Percentiles rank a stretch among this genome's conserved stretches.
These are phyloP conservation scores for Metarhizium brunneum DNA, from an alignment of 2,329 filamentous ascomycete species.

Conservation along the genomic window DNA sequence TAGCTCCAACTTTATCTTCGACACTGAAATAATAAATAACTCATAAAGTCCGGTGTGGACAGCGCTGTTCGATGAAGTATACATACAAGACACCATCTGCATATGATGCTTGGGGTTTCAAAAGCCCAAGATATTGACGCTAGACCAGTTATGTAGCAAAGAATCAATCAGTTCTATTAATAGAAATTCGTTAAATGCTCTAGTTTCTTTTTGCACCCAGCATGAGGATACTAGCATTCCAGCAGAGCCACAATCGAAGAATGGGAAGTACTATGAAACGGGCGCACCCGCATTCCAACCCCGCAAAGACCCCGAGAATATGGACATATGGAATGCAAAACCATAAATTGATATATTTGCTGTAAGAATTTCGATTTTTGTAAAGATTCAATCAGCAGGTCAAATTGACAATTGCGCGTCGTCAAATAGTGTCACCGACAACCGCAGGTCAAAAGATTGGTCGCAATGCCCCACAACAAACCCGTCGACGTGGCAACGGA, in stretches of 20 bases:
- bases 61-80: too few species aligned
- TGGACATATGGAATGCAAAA: neutral
- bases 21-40: too few species aligned
- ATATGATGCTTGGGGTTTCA: too few species aligned
- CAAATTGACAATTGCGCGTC: neutral
- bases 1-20: too few species aligned
- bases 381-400: neutral
- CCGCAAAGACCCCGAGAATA: neutral
- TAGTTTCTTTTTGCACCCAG: too few species aligned
- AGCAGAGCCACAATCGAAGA: neutral
- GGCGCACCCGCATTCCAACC: neutral
- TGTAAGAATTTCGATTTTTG: neutral
- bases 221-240: neutral
- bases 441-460: neutral
- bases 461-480: neutral
- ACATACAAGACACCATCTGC: too few species aligned
- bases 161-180: too few species aligned
- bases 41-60: too few species aligned
- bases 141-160: too few species aligned
- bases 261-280: too few species aligned
- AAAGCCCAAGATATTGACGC: too few species aligned
- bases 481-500: slow-evolving; percentile 23
- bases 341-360: neutral
- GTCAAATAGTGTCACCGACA: neutral
- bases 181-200: too few species aligned